Percentiles rank a stretch among this genome's conserved stretches.
phyloP scores from a whole-genome alignment of 345 rosid genomes.

The Mangifera indica region DNA sequence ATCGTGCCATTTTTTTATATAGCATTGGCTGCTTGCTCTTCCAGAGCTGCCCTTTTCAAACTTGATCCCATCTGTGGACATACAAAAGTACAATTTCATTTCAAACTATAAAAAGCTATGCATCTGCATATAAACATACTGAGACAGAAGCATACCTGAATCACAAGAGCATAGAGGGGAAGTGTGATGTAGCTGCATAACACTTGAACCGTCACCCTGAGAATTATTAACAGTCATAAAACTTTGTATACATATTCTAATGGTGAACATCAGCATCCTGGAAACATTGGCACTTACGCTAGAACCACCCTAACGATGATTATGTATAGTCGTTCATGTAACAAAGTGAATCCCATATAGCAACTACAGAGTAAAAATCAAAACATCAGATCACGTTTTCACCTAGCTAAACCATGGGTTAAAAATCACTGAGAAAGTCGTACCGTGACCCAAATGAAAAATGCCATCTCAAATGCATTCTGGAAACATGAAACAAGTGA shows the following conservation, averaged over 20 bases:
- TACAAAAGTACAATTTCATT: not conserved
- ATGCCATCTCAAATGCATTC: conserved; percentile 78
- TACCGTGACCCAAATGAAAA: conserved; percentile 76
- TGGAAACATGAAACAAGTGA: conserved; percentile 25
- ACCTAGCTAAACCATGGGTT: not conserved
- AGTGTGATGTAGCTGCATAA: conserved; percentile 76
- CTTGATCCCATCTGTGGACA: conserved; percentile 47
- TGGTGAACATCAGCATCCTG: too few relatives aligned
- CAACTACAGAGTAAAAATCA: conserved; percentile 28
- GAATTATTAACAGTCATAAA: not conserved
- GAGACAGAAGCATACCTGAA: conserved; percentile 42
- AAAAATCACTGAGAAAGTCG: conserved; percentile 4
- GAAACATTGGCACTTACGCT: conserved; percentile 54
- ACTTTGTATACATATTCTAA: not conserved
- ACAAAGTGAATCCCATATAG: conserved; percentile 54
- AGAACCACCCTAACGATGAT: conserved; percentile 48
- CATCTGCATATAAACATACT: too few relatives aligned
- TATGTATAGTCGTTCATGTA: conserved; percentile 40
- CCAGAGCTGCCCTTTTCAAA: conserved; percentile 30
- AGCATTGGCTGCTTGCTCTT: conserved; percentile 32
- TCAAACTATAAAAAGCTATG: not conserved
- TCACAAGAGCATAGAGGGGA: conserved; percentile 80
- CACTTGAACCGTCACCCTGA: conserved; percentile 62
- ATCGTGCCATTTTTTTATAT: conserved; percentile 36
- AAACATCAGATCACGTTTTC: conserved; percentile 1